Conservation (phyloP, 768 basidiomycete species). For the Leccinum subtestaceum region DNA sequence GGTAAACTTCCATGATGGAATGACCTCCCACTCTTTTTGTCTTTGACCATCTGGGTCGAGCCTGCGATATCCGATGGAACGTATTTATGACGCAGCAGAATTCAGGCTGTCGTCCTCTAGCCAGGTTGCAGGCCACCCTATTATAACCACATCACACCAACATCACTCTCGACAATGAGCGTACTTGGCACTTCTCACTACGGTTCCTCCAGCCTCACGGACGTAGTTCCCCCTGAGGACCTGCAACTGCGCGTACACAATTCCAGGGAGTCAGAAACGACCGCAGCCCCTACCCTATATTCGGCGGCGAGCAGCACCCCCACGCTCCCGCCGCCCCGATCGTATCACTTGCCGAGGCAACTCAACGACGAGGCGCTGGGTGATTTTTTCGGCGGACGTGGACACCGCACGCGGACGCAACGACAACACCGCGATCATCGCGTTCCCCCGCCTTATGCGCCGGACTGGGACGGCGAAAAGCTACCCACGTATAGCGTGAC, state of each 20-base stretch:
- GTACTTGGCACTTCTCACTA: slow-evolving; percentile 6
- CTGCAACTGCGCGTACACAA: slow-evolving; percentile 22
- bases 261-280: slow-evolving; percentile 24
- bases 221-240: slow-evolving; percentile 13
- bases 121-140: slow-evolving; percentile 14
- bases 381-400: slow-evolving; percentile 33
- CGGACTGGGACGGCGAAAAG: slow-evolving; percentile 36
- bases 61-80: slow-evolving; percentile 8
- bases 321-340: slow-evolving; percentile 19
- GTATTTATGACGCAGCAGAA: slow-evolving; percentile 24
- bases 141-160: not conserved
- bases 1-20: not conserved
- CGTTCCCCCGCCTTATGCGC: slow-evolving; percentile 44
- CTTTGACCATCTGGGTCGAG: slow-evolving; percentile 24
- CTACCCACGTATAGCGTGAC: slow-evolving; percentile 8
- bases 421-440: slow-evolving; percentile 2
- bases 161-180: slow-evolving; percentile 12
- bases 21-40: slow-evolving; percentile 26
- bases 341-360: slow-evolving; percentile 26
- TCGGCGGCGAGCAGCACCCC: slow-evolving; percentile 17
- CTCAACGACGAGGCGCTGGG: slow-evolving; percentile 28
- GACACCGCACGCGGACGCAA: slow-evolving; percentile 24
- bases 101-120: not conserved
- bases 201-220: slow-evolving; percentile 2
- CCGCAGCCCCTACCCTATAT: slow-evolving; percentile 12